These are phyloP conservation scores for Olyra latifolia DNA, from an alignment of 176 grass and related monocot genomes.

Conservation along the genomic window DNA sequence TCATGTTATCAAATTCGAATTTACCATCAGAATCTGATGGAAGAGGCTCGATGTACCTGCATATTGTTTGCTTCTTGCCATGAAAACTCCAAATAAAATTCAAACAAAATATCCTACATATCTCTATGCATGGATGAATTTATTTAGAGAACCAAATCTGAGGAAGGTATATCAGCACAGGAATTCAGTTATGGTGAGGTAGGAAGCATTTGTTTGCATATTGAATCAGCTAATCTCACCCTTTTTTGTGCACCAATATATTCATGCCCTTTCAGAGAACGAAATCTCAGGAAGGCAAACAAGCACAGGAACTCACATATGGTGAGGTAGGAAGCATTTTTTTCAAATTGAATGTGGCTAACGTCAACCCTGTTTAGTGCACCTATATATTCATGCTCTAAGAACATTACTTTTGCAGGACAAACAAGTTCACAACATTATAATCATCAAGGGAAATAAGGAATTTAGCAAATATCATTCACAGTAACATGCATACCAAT, in stretches of 20 bases:
- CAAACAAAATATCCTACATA: slow-evolving; percentile 13
- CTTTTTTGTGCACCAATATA: no score
- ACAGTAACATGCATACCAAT: not conserved
- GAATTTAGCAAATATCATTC: not conserved
- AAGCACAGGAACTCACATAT: no score
- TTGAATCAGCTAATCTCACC: no score
- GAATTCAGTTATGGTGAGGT: not conserved
- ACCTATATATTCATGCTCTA: not conserved
- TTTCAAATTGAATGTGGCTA: slow-evolving; percentile 4
- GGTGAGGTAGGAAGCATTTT: no score
- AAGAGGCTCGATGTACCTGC: slow-evolving; percentile 91
- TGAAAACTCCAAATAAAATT: not conserved
- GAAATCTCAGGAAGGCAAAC: no score
- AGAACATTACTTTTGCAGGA: slow-evolving; percentile 4
- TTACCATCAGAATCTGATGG: slow-evolving; percentile 64
- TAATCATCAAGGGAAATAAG: not conserved
- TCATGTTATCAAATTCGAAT: slow-evolving; percentile 94
- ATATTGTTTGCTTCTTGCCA: slow-evolving; percentile 36
- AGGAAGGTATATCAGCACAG: not conserved
- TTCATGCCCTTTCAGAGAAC: no score
- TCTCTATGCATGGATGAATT: no score
- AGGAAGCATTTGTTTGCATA: no score
- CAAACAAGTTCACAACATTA: not conserved
- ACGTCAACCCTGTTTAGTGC: not conserved
- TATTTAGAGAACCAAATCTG: slow-evolving; percentile 13